Evolutionary conservation across 305 asterid genomes (phyloP).

Genomic region (Fraxinus dipetala): DNA sequence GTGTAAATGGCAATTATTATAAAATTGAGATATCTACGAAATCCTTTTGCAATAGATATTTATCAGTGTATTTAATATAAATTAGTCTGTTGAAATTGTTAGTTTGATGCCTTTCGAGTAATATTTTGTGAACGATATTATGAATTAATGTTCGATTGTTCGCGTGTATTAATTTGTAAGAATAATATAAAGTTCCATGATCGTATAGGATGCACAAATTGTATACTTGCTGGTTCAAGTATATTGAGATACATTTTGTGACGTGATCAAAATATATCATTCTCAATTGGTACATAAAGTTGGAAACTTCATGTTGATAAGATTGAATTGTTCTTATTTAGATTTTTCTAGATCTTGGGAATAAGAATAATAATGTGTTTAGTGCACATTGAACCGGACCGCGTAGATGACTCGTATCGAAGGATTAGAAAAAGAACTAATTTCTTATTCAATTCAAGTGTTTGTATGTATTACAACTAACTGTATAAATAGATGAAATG

Average conservation of each 20-base stretch:
- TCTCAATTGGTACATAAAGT: background rate
- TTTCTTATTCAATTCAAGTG: background rate
- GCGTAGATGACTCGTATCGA: background rate
- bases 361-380: background rate
- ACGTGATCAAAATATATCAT: background rate
- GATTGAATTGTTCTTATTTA: background rate
- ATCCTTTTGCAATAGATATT: background rate
- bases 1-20: background rate
- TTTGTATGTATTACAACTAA: background rate
- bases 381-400: background rate
- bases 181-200: background rate
- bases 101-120: background rate
- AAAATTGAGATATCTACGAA: conserved; percentile 12
- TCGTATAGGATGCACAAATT: background rate
- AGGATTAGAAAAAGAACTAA: too few species aligned
- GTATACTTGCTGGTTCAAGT: background rate
- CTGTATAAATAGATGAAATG: background rate
- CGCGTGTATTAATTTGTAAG: background rate
- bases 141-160: background rate
- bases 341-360: background rate
- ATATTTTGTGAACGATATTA: background rate
- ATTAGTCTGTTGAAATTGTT: background rate
- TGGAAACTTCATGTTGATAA: background rate
- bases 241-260: background rate
- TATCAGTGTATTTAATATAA: background rate